Evolutionary conservation across 495 filamentous ascomycete genomes (phyloP), one percentile per base, ranked within the genome.

Genomic region (Hypomontagnella submonticulosa): DNA sequence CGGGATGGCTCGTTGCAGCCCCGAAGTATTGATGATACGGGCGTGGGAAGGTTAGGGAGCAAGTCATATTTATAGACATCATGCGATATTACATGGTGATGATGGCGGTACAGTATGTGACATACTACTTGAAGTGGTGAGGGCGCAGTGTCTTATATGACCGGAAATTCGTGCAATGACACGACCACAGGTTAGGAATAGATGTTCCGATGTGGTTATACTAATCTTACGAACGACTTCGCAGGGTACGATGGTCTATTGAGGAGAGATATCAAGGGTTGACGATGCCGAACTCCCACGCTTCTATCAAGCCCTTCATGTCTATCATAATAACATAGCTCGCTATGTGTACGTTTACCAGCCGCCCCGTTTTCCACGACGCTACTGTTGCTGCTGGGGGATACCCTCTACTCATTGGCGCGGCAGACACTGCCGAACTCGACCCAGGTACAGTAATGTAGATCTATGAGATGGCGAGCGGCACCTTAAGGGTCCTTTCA

Each of bases 261-360:
- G 46, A 13, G 42, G 36, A 63, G 34, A 4, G 23, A 44, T 44
- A 4, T 33, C 4, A 32, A 42, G 19, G 19, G 34, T n/a, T 27
- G 15, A 15, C 23, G 40, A 33, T 36, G 18, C 30, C 30, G 8
- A 57, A 49, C 37, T 41, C 32, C 32, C 47, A 11, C 18, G 32
- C 9, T 16, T 37, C 15, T 34, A 9, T 50, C 32, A 19, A 36
- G 12, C 18, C 9, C 19, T 42, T n/a, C 19, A 54, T 16, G 43
- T 16, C 36, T 6, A 27, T 27, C 23, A 6, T 27, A 27, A 6
- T 27, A 27, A 27, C 6, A 27, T 27, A 48, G 46, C 19, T 12
- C 32, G 13, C n/a, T 46, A 46, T n/a, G 23, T 12, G 50, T n/a
- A 43, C 20, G 57, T 54, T 59, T 54, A 66, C 19, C 63, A 60